Evolutionary conservation across 352 stramenopile species (phyloP).

Genomic region (Globisporangium abappressorium): DNA sequence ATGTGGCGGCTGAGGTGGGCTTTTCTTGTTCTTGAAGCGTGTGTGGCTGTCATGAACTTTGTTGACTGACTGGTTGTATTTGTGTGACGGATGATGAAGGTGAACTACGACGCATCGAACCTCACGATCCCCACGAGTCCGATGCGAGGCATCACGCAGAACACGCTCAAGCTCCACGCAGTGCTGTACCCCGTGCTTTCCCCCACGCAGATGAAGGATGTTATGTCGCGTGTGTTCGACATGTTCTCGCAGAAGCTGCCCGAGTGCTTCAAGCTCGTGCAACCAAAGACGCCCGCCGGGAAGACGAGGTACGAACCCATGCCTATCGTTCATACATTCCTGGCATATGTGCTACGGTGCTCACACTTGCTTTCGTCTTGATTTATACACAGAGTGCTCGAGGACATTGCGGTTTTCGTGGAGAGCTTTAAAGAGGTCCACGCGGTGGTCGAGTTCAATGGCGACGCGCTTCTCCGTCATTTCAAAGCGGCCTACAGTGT

Average conservation of each 20-base stretch:
- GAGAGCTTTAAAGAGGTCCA: conserved; percentile 70
- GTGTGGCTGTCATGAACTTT: background rate
- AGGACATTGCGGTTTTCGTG: conserved; percentile 74
- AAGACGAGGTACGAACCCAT: conserved; percentile 53
- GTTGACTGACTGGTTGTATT: background rate
- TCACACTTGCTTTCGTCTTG: background rate
- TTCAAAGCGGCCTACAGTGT: conserved; percentile 56
- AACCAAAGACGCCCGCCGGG: conserved; percentile 67
- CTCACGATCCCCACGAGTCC: conserved; percentile 67
- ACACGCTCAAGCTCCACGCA: conserved; percentile 94
- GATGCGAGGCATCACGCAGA: conserved; percentile 93
- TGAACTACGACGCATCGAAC: conserved; percentile 69
- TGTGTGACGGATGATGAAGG: conserved; percentile 1
- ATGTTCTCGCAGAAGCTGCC: conserved; percentile 89
- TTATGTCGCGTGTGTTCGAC: conserved; percentile 90
- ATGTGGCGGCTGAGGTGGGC: conserved; percentile 48
- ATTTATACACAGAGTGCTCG: conserved; percentile 43
- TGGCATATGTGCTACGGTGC: no score
- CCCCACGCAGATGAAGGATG: conserved; percentile 93
- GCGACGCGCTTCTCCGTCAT: conserved; percentile 50
- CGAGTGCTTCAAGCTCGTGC: conserved; percentile 85
- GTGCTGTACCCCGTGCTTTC: conserved; percentile 93
- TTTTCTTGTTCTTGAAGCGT: background rate
- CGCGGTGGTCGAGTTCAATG: conserved; percentile 67
- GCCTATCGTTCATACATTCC: background rate